phyloP scores from a whole-genome alignment of 148 eudicot genomes.

The Rhododendron simsii region DNA sequence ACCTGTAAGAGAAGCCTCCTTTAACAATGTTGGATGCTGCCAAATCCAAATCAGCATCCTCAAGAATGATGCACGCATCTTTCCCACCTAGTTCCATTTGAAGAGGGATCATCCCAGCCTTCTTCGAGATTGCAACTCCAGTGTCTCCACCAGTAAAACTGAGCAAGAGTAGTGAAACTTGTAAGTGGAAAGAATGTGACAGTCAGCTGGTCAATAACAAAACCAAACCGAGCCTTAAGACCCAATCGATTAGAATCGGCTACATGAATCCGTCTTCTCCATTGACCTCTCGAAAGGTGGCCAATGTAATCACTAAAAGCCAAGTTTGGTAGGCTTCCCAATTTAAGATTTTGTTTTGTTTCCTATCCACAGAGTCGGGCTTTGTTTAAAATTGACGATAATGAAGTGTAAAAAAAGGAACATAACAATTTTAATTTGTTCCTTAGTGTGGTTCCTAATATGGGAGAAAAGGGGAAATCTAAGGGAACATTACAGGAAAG shows the following conservation, averaged over 20 bases:
- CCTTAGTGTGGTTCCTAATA: not conserved
- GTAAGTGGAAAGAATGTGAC: not conserved
- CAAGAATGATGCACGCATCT: slow-evolving; percentile 96
- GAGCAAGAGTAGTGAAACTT: not conserved
- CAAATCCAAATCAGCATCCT: slow-evolving; percentile 94
- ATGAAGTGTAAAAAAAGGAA: not conserved
- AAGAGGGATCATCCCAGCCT: slow-evolving; percentile 94
- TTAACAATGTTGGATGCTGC: slow-evolving; percentile 80
- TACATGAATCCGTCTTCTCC: not conserved
- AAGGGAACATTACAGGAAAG: not conserved
- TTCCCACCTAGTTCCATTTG: slow-evolving; percentile 99
- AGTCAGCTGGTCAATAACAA: not conserved
- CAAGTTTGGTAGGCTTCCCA: not conserved
- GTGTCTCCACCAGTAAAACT: slow-evolving; percentile 99
- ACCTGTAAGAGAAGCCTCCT: slow-evolving; percentile 99
- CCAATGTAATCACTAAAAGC: not conserved
- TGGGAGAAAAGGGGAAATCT: not conserved
- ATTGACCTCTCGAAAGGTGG: not conserved
- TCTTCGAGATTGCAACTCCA: slow-evolving; percentile 88
- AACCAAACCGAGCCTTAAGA: not conserved
- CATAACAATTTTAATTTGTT: not conserved
- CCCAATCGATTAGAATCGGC: not conserved
- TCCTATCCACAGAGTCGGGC: not conserved
- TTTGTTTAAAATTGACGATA: not conserved
- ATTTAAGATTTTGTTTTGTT: not conserved